Evolutionary conservation across 2,329 filamentous ascomycete species (phyloP).

Genomic region (Aspergillus puulaauensis): DNA sequence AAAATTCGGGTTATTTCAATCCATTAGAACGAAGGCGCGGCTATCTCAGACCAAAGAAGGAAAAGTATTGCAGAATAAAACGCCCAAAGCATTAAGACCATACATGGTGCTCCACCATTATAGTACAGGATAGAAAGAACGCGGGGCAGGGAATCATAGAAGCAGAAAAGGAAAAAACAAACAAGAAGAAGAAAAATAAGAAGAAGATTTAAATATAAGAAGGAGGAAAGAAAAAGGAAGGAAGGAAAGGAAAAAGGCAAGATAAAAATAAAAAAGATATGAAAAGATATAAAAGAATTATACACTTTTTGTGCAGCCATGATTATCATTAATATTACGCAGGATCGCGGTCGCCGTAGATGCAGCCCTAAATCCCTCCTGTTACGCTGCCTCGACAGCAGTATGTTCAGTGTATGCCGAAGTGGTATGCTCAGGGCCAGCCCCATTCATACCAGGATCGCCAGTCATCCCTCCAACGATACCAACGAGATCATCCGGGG

Average conservation of each 20-base stretch:
- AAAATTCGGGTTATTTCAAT: conserved; percentile 2
- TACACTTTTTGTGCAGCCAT: conserved; percentile 13
- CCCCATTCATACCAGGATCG: conserved; percentile 34
- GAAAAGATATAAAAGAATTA: neutral
- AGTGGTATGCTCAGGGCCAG: conserved; percentile 33
- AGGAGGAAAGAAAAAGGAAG: too few relatives aligned
- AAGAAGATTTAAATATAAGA: neutral
- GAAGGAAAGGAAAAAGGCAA: neutral
- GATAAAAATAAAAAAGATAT: neutral
- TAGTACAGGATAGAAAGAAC: neutral
- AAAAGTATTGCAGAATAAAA: neutral
- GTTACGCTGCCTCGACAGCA: conserved; percentile 32
- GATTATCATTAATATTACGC: conserved; percentile 30
- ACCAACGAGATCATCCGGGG: conserved; percentile 38
- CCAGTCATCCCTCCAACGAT: conserved; percentile 37
- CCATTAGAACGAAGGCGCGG: neutral
- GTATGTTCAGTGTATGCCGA: conserved; percentile 31
- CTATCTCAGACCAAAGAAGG: neutral
- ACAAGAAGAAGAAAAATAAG: neutral
- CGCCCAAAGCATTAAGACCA: neutral
- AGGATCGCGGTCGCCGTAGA: neutral
- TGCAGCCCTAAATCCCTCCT: neutral
- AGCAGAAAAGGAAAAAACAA: neutral
- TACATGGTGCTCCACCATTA: conserved; percentile 1
- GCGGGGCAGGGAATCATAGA: neutral